phyloP scores from a whole-genome alignment of 148 eudicot species.

The Rhododendron mucronatum region DNA sequence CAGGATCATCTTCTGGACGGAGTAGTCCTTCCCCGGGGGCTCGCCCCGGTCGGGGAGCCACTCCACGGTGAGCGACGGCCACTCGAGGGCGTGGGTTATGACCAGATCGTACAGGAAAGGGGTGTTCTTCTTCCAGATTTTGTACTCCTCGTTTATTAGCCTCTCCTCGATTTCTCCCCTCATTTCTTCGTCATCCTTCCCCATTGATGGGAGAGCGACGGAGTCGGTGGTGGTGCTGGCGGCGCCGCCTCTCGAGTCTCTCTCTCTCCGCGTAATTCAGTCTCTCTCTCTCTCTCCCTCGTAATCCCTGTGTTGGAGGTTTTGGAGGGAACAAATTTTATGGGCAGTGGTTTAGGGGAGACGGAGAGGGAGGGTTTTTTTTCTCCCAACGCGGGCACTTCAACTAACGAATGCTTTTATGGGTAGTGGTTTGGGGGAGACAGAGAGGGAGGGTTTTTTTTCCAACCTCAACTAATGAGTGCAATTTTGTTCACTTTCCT shows the following conservation, averaged over 20 bases:
- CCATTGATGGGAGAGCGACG: slow-evolving; percentile 32
- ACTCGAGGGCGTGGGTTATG: slow-evolving; percentile 77
- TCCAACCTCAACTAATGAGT: no score
- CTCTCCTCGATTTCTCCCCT: slow-evolving; percentile 72
- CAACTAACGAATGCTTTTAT: no score
- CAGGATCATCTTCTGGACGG: slow-evolving; percentile 82
- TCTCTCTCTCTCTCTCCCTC: neutral
- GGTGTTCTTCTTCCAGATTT: slow-evolving; percentile 88
- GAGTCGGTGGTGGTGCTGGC: no score
- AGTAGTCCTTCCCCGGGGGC: slow-evolving; percentile 83
- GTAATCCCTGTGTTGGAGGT: neutral
- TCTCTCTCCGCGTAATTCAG: neutral
- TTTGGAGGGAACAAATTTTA: neutral
- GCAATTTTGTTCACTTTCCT: no score
- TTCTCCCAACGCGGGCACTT: no score
- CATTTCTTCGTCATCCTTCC: slow-evolving; percentile 68
- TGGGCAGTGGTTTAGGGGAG: neutral
- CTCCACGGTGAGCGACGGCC: slow-evolving; percentile 96
- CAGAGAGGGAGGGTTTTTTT: no score
- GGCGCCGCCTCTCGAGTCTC: neutral
- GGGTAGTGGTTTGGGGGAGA: no score
- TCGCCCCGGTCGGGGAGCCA: slow-evolving; percentile 79
- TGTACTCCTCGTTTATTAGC: slow-evolving; percentile 77
- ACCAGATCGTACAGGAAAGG: slow-evolving; percentile 84
- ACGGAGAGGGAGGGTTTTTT: neutral